Evolutionary conservation across 805 yeast genomes (phyloP).

Genomic region (Myxozyma melibiosi): DNA sequence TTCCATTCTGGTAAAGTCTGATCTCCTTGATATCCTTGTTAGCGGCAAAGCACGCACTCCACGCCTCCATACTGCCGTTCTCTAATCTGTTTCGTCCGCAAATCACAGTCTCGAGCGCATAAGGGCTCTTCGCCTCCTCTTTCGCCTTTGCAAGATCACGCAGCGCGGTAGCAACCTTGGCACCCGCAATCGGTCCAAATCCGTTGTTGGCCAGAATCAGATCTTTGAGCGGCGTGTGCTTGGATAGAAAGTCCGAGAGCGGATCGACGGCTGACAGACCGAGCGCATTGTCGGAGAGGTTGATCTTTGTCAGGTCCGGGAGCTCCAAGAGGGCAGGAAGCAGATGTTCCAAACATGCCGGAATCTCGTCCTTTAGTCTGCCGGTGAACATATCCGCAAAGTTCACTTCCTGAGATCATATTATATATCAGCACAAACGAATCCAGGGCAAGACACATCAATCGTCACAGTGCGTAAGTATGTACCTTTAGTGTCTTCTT

Average conservation of each 20-base stretch:
- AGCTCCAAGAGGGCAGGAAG: constrained; percentile 73
- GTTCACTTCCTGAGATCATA: constrained; percentile 44
- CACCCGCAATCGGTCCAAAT: constrained; percentile 97
- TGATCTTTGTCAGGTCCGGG: constrained; percentile 68
- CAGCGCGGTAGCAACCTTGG: constrained; percentile 86
- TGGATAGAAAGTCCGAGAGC: constrained; percentile 71
- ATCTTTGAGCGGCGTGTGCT: constrained; percentile 80
- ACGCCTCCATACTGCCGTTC: constrained; percentile 84
- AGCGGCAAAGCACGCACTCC: constrained; percentile 81
- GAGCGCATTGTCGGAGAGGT: constrained; percentile 92
- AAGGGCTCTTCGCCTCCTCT: constrained; percentile 46
- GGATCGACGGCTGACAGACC: constrained; percentile 95
- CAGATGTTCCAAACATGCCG: constrained; percentile 71
- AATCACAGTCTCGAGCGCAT: constrained; percentile 65
- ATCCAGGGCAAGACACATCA: neutral
- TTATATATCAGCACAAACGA: neutral
- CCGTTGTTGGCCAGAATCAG: constrained; percentile 92
- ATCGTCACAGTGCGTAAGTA: neutral
- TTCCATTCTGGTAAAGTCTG: constrained; percentile 92
- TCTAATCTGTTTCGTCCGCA: constrained; percentile 98
- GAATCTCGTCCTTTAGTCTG: constrained; percentile 91
- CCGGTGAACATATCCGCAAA: constrained; percentile 95
- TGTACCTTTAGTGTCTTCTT: constrained; percentile 48
- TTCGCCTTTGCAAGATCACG: constrained; percentile 70
- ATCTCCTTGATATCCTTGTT: constrained; percentile 70